Percentiles rank a stretch among this genome's conserved stretches.
Conservation (phyloP, 441 rosid species). For the Theobroma grandiflorum region DNA sequence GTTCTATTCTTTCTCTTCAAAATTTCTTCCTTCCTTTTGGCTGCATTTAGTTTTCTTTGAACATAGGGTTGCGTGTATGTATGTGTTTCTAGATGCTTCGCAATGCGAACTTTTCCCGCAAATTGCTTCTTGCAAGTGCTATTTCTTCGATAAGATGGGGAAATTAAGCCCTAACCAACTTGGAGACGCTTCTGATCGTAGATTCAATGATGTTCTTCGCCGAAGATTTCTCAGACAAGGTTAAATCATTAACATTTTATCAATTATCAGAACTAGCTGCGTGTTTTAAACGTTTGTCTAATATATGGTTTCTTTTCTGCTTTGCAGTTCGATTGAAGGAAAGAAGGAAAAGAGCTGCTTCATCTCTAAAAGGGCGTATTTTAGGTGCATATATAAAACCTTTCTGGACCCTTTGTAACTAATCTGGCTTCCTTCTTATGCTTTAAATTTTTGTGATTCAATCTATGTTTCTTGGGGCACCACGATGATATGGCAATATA, state of each 20-base stretch:
- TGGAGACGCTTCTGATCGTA: constrained; percentile 51
- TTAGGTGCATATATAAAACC: constrained; percentile 43
- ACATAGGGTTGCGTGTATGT: constrained; percentile 3
- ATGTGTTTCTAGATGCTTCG: constrained; percentile 52
- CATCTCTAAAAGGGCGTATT: constrained; percentile 40
- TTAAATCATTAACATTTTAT: constrained; percentile 19
- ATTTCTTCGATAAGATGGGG: constrained; percentile 84
- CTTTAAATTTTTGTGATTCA: not conserved
- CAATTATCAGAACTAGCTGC: not conserved
- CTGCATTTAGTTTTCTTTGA: not conserved
- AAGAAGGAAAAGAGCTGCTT: constrained; percentile 45
- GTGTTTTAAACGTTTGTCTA: not conserved
- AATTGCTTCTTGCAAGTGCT: constrained; percentile 80
- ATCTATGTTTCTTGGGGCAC: constrained; percentile 4
- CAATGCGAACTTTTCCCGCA: constrained; percentile 64
- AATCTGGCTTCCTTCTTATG: not conserved
- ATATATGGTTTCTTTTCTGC: not conserved
- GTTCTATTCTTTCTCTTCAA: not conserved
- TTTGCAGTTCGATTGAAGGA: constrained; percentile 58
- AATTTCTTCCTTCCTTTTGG: not conserved
- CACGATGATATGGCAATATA: not conserved
- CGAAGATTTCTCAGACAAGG: constrained; percentile 89
- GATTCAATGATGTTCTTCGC: constrained; percentile 73
- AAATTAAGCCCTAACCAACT: constrained; percentile 43
- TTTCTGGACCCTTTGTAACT: not conserved